A percentile compares a stretch with the other conserved stretches of the same genome.
Evolutionary conservation across 2,329 filamentous ascomycete species (phyloP).

Genomic region (Alternaria novae-zelandiae): DNA sequence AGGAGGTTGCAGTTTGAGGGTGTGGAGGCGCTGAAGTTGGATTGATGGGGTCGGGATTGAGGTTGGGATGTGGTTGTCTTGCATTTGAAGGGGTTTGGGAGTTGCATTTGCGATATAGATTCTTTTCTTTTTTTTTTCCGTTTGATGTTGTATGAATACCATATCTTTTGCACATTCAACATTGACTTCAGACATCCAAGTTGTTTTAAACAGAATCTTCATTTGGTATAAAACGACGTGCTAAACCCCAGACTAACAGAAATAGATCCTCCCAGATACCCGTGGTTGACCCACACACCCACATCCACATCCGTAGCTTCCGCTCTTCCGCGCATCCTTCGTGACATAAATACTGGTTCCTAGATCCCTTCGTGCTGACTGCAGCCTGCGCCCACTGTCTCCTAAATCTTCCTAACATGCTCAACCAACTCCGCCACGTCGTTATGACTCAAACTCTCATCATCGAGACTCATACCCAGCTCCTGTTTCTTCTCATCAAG

Average conservation of each 20-base stretch:
- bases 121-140: not conserved
- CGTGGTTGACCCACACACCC: not conserved
- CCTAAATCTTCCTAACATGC: constrained; percentile 1
- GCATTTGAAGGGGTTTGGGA: constrained; percentile 1
- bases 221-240: not conserved
- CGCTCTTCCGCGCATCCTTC: not conserved
- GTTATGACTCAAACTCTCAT: not conserved
- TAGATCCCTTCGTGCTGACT: not conserved
- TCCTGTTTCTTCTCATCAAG: constrained; percentile 1
- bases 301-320: not conserved
- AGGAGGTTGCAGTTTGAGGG: constrained; percentile 35
- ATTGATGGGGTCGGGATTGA: not conserved
- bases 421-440: constrained; percentile 6
- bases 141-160: not conserved
- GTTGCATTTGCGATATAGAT: not conserved
- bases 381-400: not conserved
- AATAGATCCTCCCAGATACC: not conserved
- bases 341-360: not conserved
- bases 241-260: not conserved
- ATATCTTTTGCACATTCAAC: not conserved
- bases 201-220: not conserved
- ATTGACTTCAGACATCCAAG: fast-evolving
- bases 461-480: not conserved
- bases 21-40: constrained; percentile 23
- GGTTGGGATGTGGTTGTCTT: not conserved